Conservation (phyloP, 2,329 filamentous ascomycete species). For the Xylaria sp. region DNA sequence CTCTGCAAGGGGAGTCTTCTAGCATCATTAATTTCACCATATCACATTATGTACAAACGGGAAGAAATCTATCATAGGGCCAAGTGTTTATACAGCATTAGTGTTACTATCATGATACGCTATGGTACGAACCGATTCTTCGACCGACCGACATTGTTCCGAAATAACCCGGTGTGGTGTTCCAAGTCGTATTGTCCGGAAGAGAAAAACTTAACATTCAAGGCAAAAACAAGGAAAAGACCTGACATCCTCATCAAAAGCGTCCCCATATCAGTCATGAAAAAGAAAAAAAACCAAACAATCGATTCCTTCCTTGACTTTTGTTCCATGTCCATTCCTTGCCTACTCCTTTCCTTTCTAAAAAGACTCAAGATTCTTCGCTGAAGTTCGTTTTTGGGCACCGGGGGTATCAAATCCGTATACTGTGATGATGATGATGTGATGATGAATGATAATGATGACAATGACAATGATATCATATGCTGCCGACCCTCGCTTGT, state of each 20-base stretch:
- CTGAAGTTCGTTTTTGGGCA: conserved; percentile 1
- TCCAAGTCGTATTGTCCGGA: not conserved
- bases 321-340: not conserved
- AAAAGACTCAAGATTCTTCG: conserved; percentile 7
- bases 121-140: conserved; percentile 1
- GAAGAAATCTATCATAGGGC: not conserved
- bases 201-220: not conserved
- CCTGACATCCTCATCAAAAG: conserved; percentile 2
- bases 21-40: too few species aligned
- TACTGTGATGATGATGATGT: conserved; percentile 20
- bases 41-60: too few species aligned
- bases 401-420: conserved; percentile 30
- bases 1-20: too few species aligned
- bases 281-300: not conserved
- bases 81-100: not conserved
- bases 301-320: conserved; percentile 2
- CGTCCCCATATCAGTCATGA: conserved; percentile 5
- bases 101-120: conserved; percentile 21
- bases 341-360: conserved; percentile 11
- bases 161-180: not conserved
- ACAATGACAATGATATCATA: conserved; percentile 12
- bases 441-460: conserved; percentile 9
- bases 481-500: conserved; percentile 29
- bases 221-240: not conserved
- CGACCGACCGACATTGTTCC: not conserved